Percentiles rank a stretch among this genome's conserved stretches.
phyloP scores from a whole-genome alignment of 179 eudicot genomes.

The Beta macrorhiza region DNA sequence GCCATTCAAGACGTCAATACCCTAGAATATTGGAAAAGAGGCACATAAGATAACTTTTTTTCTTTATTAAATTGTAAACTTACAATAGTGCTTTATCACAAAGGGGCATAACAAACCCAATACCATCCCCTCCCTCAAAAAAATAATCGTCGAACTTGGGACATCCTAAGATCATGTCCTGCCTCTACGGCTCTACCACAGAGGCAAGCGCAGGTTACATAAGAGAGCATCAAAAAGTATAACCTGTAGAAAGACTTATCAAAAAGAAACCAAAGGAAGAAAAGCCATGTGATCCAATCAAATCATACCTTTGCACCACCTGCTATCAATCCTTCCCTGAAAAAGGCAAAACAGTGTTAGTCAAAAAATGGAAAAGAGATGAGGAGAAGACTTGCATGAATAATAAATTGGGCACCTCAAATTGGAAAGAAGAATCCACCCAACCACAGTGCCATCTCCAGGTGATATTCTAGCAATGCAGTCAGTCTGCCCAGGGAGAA shows the following conservation, averaged over 20 bases:
- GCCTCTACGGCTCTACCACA: not conserved
- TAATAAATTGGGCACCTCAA: constrained; percentile 51
- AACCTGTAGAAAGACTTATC: not conserved
- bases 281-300: constrained; percentile 4
- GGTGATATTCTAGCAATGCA: constrained; percentile 87
- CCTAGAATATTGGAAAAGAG: constrained; percentile 37
- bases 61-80: not conserved
- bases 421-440: constrained; percentile 82
- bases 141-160: not conserved
- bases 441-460: constrained; percentile 53
- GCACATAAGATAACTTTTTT: not conserved
- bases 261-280: not conserved
- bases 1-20: constrained; percentile 85
- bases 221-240: not conserved
- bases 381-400: not conserved
- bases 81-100: not conserved
- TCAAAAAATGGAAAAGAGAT: not conserved
- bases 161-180: not conserved
- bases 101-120: not conserved
- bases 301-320: constrained; percentile 53
- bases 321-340: constrained; percentile 56
- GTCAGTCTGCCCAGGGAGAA: constrained; percentile 57
- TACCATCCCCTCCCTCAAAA: no score
- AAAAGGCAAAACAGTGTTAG: constrained; percentile 11
- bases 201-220: not conserved